phyloP scores from a whole-genome alignment of 73 alveolate genomes.

The Tetrahymena elliotti region DNA sequence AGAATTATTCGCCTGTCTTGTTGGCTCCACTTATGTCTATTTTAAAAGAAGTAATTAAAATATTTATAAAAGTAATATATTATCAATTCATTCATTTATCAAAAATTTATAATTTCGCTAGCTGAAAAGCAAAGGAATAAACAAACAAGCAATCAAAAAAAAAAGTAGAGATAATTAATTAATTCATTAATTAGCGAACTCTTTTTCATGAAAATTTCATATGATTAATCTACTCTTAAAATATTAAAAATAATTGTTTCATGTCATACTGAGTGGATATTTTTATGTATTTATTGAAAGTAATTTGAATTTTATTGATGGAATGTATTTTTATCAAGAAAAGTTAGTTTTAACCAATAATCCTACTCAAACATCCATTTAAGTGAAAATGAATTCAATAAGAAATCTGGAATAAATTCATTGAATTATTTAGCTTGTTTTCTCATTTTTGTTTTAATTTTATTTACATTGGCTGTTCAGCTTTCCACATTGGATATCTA shows the following conservation, averaged over 20 bases:
- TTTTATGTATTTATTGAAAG: too few species aligned
- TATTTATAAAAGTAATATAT: too few species aligned
- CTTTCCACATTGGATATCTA: background rate
- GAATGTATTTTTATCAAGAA: too few species aligned
- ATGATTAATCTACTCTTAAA: too few species aligned
- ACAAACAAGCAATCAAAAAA: background rate
- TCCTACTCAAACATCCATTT: background rate
- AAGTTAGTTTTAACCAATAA: too few species aligned
- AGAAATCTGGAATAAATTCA: background rate
- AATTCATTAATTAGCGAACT: background rate
- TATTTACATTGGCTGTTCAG: background rate
- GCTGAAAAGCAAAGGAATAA: background rate
- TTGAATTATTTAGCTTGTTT: background rate
- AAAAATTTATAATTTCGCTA: background rate
- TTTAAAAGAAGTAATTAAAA: too few species aligned
- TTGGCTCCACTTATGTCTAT: background rate
- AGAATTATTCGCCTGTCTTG: background rate
- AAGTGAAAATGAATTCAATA: too few species aligned
- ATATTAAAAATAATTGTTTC: background rate
- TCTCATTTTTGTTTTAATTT: background rate
- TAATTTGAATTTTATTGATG: background rate
- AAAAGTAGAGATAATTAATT: background rate
- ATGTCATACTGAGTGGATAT: background rate
- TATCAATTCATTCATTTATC: background rate
- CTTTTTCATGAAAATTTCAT: too few species aligned